These are phyloP conservation scores for Murraya koenigii DNA, from an alignment of 345 rosid species.

Conservation along the genomic window DNA sequence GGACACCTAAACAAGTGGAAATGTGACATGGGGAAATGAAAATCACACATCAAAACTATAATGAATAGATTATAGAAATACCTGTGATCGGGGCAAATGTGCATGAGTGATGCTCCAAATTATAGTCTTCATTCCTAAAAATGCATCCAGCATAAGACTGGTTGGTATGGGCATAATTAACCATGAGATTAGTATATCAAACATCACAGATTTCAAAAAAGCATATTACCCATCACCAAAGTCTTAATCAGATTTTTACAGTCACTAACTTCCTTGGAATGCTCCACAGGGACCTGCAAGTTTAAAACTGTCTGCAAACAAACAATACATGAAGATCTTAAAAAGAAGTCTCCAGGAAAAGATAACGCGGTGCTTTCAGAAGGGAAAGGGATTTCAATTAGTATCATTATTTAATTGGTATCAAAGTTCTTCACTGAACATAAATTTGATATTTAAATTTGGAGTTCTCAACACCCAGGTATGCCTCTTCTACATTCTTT, in stretches of 20 bases:
- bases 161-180: not conserved
- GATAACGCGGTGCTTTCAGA: not conserved
- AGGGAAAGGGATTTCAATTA: not conserved
- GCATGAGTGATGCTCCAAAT: slow-evolving; percentile 98
- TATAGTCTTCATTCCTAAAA: slow-evolving; percentile 95
- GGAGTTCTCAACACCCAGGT: not conserved
- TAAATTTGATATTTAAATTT: not conserved
- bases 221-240: slow-evolving; percentile 85
- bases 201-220: slow-evolving; percentile 5
- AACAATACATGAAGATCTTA: slow-evolving; percentile 15
- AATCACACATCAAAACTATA: not conserved
- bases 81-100: slow-evolving; percentile 96
- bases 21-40: slow-evolving; percentile 12
- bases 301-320: slow-evolving; percentile 93
- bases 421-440: not conserved
- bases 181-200: not conserved
- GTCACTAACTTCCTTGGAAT: slow-evolving; percentile 97
- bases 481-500: not conserved
- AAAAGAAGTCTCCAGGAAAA: not conserved
- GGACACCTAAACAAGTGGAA: slow-evolving; percentile 45
- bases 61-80: slow-evolving; percentile 23
- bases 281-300: slow-evolving; percentile 94
- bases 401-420: not conserved
- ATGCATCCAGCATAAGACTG: slow-evolving; percentile 20
- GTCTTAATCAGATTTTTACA: slow-evolving; percentile 96